Percentiles rank a stretch among this genome's conserved stretches.
These are phyloP conservation scores for Boechera stricta DNA, from an alignment of 345 rosid genomes.

Conservation along the genomic window DNA sequence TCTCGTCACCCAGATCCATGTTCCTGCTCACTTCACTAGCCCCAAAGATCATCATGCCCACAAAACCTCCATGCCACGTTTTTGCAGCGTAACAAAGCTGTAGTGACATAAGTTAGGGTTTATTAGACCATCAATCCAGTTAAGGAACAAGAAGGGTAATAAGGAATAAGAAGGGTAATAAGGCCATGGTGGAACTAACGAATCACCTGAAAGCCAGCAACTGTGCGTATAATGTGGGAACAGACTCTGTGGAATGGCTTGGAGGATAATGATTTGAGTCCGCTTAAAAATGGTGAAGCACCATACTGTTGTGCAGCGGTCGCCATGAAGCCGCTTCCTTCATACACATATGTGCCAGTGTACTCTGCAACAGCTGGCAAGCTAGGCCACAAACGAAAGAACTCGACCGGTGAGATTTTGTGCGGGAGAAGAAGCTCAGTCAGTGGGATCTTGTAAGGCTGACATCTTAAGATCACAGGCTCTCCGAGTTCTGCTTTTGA, in stretches of 20 bases:
- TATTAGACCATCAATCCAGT: conserved; percentile 24
- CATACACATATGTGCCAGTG: conserved; percentile 86
- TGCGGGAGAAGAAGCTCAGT: conserved; percentile 96
- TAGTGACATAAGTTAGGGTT: conserved; percentile 25
- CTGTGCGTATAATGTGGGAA: conserved; percentile 90
- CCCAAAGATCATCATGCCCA: conserved; percentile 96
- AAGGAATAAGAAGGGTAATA: conserved; percentile 2
- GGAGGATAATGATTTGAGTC: conserved; percentile 85
- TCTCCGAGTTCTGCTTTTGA: conserved; percentile 87
- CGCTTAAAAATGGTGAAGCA: conserved; percentile 91
- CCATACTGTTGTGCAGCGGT: conserved; percentile 99
- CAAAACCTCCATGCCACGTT: conserved; percentile 95
- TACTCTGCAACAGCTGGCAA: conserved; percentile 89
- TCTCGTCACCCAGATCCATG: conserved; percentile 95
- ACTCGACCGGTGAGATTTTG: conserved; percentile 94
- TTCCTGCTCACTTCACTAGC: conserved; percentile 99
- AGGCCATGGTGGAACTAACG: conserved; percentile 4
- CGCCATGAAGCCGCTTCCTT: conserved; percentile 98
- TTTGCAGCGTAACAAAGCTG: conserved; percentile 98
- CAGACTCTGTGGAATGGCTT: conserved; percentile 95
- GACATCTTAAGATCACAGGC: conserved; percentile 95
- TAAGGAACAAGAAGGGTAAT: conserved; percentile 10
- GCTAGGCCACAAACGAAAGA: conserved; percentile 99
- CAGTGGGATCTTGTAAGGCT: conserved; percentile 94
- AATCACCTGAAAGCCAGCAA: conserved; percentile 96